Base-by-base conservation (phyloP, 2,329 filamentous ascomycete genomes). In the Myotisia sp. region DNA sequence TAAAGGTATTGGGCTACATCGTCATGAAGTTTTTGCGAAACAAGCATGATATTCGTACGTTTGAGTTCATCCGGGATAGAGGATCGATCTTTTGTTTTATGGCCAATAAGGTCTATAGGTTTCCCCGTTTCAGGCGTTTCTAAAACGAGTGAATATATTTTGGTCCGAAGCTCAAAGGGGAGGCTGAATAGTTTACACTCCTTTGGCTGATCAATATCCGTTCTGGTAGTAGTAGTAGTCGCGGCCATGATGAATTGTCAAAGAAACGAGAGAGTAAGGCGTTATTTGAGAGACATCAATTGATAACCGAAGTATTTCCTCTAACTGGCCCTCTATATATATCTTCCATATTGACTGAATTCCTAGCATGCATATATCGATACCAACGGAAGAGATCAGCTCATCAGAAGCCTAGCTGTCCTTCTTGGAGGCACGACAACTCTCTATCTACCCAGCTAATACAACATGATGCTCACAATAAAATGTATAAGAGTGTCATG, bases 401-500 rank as follows among this genome's bases (percentile, higher is more conserved):
- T 63, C 62, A 66, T 47, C 43, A 52, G 53, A 50, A 44, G 44
- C 53, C 60, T 64, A 48, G 56, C 58, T 55, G 60, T 54, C 51
- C 62, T 61, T 65, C 63, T 65, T 66, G 59, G 58, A 52, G 48
- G 57, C 55, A 57, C 56, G 62, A 58, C 40, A 46, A 51, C 51
- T 47, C 40, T 60, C 52, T 38, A 52, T 66, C 62, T 66, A 50
- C 63, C 63, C 62, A 62, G 58, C 55, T 62, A 62, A 58, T 65
- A 60, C 73, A 77, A 73, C 72, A 63, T 65, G 54, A 64, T 62
- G 62, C 66, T 68, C 62, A 49, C 50, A 30, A 10, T 52, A 49
- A 42, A 44, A 40, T 42, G 42, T 44, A 42, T 47, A 44, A 55
- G 63, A 55, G 53, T 63, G 64, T 52, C 55, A 60, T 62, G 70